These are phyloP conservation scores for Cyclotella kingstonii DNA, from an alignment of 108 stramenopile species.

Conservation along the genomic window DNA sequence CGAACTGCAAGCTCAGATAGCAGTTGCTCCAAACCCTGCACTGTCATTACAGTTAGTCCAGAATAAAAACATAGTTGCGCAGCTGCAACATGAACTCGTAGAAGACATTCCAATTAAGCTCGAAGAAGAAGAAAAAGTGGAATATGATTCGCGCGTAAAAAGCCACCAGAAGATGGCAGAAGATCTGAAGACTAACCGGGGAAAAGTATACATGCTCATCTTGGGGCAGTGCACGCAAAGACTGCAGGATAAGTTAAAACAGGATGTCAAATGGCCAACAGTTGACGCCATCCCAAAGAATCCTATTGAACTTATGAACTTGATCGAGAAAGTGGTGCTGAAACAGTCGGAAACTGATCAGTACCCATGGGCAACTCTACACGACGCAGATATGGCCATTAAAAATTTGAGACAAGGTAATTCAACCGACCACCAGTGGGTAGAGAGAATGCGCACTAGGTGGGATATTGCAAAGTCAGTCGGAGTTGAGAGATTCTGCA, in stretches of 20 bases:
- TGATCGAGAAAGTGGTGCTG: neutral
- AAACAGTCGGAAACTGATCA: neutral
- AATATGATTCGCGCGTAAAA: neutral
- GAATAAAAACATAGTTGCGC: neutral
- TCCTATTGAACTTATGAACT: neutral
- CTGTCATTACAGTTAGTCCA: neutral
- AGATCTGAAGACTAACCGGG: neutral
- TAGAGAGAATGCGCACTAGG: neutral
- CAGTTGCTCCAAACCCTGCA: neutral
- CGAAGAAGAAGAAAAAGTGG: neutral
- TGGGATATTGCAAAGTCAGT: neutral
- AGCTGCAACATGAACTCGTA: neutral
- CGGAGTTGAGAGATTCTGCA: neutral
- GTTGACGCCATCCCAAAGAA: neutral
- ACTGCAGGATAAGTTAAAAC: neutral
- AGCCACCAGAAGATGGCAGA: neutral
- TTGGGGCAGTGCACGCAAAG: neutral
- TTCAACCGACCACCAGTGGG: neutral
- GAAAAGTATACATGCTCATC: neutral
- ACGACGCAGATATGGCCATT: neutral
- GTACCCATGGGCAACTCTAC: neutral
- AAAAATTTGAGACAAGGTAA: neutral
- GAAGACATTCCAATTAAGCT: neutral
- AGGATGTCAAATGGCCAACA: neutral
- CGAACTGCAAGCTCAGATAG: neutral